Evolutionary conservation across 2,329 filamentous ascomycete genomes (phyloP), one percentile per base, ranked within the genome.

Genomic region (Cercospora citrullina): DNA sequence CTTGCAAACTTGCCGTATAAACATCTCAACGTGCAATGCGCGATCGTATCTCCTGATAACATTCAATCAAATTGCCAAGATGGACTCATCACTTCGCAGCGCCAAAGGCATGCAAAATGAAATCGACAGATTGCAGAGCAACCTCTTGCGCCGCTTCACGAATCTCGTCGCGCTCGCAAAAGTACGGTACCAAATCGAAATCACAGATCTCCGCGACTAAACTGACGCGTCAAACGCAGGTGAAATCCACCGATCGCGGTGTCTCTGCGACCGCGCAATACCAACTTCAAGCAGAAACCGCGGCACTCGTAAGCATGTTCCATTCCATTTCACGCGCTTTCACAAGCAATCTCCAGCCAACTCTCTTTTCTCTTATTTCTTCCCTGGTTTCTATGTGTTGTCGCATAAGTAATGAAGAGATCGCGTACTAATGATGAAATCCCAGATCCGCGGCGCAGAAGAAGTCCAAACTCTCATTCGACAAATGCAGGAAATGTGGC

Each of bases 401-500:
- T 5, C 36, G 14, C 14, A 16, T 16, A 16, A 39, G 4, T 39
- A 5, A 5, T 39, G 14, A 39, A n/a, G 36, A 39, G 14, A 5
- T 12, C 33, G 36, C 53, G 16, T 26, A 58, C 55, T 58, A 18
- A 62, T 4, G n/a, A 31, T 63, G 33, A 28, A 36, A 0, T n/a
- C 67, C 7, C 14, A 87, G 87, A 84, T 89, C 70, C 85, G 86
- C 66, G 84, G 86, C 1, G 85, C 86, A 14, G 88, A 91, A 79
- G 87, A 90, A 64, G 81, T 89, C 10, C 82, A 89, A 67, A 83
- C 84, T 12, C 77, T 90, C 14, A 88, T 87, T 28, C 84, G 88
- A 23, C 83, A 85, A 28, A 81, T 91, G 79, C 89, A 90, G 75
- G 88, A 90, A 75, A 81, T 87, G 23, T 90, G 89, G 89, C 80